phyloP scores from a whole-genome alignment of 2,329 filamentous ascomycete species.

The Ophiostoma triangulosporum region DNA sequence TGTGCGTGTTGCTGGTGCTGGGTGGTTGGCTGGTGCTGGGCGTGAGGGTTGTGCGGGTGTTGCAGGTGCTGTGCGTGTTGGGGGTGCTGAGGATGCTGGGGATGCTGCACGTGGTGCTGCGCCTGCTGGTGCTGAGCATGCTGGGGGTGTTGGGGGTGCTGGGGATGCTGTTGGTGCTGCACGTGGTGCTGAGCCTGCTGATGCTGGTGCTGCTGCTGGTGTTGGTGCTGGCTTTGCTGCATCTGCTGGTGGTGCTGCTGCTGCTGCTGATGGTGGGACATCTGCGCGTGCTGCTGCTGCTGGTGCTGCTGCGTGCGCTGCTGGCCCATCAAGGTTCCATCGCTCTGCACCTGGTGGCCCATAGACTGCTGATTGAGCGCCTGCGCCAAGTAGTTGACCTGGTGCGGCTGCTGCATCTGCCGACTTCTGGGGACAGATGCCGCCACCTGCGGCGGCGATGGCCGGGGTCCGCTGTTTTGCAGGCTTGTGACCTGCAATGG shows the following conservation, averaged over 20 bases:
- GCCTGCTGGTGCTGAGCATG: slow-evolving; percentile 8
- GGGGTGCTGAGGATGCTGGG: slow-evolving; percentile 9
- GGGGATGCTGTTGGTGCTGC: slow-evolving; percentile 12
- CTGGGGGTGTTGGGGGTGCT: slow-evolving; percentile 12
- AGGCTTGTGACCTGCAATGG: slow-evolving; percentile 34
- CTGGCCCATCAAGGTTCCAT: slow-evolving; percentile 20
- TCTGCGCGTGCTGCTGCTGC: slow-evolving; percentile 20
- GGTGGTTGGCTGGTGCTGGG: slow-evolving; percentile 14
- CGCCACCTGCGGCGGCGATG: slow-evolving; percentile 33
- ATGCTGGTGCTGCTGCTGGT: slow-evolving; percentile 12
- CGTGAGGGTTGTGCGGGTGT: slow-evolving; percentile 20
- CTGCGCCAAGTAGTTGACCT: slow-evolving; percentile 23
- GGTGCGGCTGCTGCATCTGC: slow-evolving; percentile 29
- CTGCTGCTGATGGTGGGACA: slow-evolving; percentile 19
- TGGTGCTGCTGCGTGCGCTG: slow-evolving; percentile 18
- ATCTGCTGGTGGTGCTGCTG: slow-evolving; percentile 16
- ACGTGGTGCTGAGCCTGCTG: slow-evolving; percentile 8
- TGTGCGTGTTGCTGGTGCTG: slow-evolving; percentile 14
- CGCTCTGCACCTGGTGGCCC: slow-evolving; percentile 19
- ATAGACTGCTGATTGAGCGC: slow-evolving; percentile 22
- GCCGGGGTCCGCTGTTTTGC: slow-evolving; percentile 26
- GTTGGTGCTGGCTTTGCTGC: slow-evolving; percentile 14
- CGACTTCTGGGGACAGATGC: slow-evolving; percentile 32
- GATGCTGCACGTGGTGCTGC: slow-evolving; percentile 11
- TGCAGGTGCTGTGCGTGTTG: slow-evolving; percentile 12